These are phyloP conservation scores for Berkeleyomyces rouxiae DNA, from an alignment of 2,329 filamentous ascomycete species.

Conservation along the genomic window DNA sequence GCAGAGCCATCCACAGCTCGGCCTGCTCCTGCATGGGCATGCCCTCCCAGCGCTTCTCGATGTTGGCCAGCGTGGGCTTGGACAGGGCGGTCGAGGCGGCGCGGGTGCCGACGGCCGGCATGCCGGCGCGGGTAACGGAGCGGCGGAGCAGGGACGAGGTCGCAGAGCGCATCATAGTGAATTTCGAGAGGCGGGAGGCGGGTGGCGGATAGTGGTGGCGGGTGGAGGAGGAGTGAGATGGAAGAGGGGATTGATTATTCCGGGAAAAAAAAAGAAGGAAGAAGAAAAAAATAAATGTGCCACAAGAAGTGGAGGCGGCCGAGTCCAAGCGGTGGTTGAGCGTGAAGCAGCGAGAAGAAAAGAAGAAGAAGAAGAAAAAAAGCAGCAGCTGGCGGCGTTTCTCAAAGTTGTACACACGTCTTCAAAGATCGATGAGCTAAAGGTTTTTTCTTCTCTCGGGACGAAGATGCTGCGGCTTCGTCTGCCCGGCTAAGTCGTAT, in stretches of 20 bases:
- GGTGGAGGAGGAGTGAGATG: background rate
- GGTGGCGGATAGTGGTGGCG: slow-evolving; percentile 12
- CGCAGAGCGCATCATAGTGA: slow-evolving; percentile 38
- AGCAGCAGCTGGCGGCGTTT: background rate
- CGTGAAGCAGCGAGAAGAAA: background rate
- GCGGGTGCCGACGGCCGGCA: slow-evolving; percentile 29
- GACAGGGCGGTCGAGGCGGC: slow-evolving; percentile 72
- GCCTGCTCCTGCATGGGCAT: slow-evolving; percentile 99
- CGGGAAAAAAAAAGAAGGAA: background rate
- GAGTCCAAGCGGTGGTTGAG: background rate
- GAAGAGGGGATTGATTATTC: background rate
- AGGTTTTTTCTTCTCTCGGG: slow-evolving; percentile 1
- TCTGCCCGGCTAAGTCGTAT: slow-evolving; percentile 8
- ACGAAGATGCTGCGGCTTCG: background rate
- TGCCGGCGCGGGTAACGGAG: slow-evolving; percentile 28
- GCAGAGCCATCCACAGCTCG: slow-evolving; percentile 94
- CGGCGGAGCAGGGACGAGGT: slow-evolving; percentile 34
- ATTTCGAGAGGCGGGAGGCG: slow-evolving; percentile 2
- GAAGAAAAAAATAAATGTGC: slow-evolving; percentile 1
- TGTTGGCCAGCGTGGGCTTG: slow-evolving; percentile 92
- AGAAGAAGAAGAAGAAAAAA: background rate
- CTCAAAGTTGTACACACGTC: background rate
- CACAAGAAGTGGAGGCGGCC: slow-evolving; percentile 9
- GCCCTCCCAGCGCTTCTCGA: slow-evolving; percentile 97
- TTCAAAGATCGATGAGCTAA: background rate